These are phyloP conservation scores for Xerocomellus chrysenteron DNA, from an alignment of 768 basidiomycete genomes.

Conservation along the genomic window DNA sequence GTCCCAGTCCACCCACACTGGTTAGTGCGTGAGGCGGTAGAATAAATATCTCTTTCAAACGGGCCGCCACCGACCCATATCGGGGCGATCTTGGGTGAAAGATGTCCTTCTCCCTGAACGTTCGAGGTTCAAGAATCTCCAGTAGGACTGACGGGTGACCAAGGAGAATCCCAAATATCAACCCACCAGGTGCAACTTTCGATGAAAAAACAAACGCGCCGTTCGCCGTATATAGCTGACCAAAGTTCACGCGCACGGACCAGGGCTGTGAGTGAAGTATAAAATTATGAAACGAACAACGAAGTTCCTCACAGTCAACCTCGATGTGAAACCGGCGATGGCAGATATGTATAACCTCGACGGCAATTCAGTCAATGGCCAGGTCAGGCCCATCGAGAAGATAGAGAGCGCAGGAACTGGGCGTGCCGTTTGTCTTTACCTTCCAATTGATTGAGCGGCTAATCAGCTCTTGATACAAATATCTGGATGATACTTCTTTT, in stretches of 20 bases:
- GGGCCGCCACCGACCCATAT: conserved; percentile 59
- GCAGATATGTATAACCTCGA: conserved; percentile 22
- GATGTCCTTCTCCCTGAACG: conserved; percentile 55
- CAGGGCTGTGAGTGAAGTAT: conserved; percentile 27
- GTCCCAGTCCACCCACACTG: neutral
- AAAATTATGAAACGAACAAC: conserved; percentile 27
- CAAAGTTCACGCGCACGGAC: conserved; percentile 53
- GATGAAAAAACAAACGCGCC: conserved; percentile 25
- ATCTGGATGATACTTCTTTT: neutral
- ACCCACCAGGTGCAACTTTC: conserved; percentile 74
- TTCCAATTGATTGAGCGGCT: conserved; percentile 53
- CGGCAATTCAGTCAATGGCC: conserved; percentile 15
- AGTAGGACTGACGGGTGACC: conserved; percentile 25
- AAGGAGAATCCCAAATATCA: conserved; percentile 68
- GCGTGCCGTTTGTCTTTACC: conserved; percentile 61
- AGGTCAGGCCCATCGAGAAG: conserved; percentile 45
- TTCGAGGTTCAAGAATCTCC: conserved; percentile 54
- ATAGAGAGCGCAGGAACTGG: conserved; percentile 54
- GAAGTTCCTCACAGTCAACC: conserved; percentile 39
- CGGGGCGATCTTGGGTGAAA: conserved; percentile 71
- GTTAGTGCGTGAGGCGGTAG: neutral
- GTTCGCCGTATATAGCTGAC: conserved; percentile 5
- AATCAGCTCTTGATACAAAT: conserved; percentile 66
- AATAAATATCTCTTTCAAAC: conserved; percentile 53
- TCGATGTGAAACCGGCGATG: conserved; percentile 39